A percentile compares a stretch with the other conserved stretches of the same genome.
These are phyloP conservation scores for Fusarium veterinarium DNA, from an alignment of 2,329 filamentous ascomycete genomes.

Conservation along the genomic window DNA sequence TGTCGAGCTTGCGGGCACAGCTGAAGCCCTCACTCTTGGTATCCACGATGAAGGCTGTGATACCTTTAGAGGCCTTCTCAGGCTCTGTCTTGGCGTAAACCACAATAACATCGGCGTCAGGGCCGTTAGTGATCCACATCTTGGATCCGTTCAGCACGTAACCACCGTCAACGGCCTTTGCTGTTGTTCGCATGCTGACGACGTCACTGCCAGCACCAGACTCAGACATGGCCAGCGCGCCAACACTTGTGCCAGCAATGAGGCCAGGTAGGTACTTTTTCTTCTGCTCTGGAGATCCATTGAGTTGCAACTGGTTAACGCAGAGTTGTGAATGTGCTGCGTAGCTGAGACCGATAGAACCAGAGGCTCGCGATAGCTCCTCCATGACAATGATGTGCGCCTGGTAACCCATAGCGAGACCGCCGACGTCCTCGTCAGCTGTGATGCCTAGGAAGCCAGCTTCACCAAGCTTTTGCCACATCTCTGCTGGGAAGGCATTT, in stretches of 20 bases:
- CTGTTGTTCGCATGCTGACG: conserved; percentile 92
- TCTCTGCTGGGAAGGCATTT: conserved; percentile 88
- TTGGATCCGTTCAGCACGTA: conserved; percentile 90
- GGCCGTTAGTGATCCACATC: conserved; percentile 99
- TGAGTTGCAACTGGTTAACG: conserved; percentile 94
- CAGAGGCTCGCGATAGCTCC: conserved; percentile 89
- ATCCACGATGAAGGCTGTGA: conserved; percentile 94
- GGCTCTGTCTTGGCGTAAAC: conserved; percentile 98
- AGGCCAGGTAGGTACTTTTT: conserved; percentile 81
- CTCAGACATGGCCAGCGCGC: conserved; percentile 95
- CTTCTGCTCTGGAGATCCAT: conserved; percentile 85
- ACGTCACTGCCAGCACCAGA: conserved; percentile 92
- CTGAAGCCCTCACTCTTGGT: conserved; percentile 79
- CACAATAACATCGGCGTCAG: conserved; percentile 90
- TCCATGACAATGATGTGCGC: conserved; percentile 97
- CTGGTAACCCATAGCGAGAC: conserved; percentile 92
- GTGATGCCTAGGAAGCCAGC: conserved; percentile 94
- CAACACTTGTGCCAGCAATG: conserved; percentile 82
- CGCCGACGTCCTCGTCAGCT: conserved; percentile 91
- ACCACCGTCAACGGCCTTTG: conserved; percentile 83
- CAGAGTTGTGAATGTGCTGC: conserved; percentile 96
- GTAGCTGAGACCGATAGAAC: conserved; percentile 87
- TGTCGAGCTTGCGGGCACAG: conserved; percentile 91
- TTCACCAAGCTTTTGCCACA: conserved; percentile 95
- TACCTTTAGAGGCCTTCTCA: conserved; percentile 83